Percentiles rank a stretch among this genome's conserved stretches.
Evolutionary conservation across 257 asterid genomes (phyloP).

Genomic region (Solanum gracilifrons): DNA sequence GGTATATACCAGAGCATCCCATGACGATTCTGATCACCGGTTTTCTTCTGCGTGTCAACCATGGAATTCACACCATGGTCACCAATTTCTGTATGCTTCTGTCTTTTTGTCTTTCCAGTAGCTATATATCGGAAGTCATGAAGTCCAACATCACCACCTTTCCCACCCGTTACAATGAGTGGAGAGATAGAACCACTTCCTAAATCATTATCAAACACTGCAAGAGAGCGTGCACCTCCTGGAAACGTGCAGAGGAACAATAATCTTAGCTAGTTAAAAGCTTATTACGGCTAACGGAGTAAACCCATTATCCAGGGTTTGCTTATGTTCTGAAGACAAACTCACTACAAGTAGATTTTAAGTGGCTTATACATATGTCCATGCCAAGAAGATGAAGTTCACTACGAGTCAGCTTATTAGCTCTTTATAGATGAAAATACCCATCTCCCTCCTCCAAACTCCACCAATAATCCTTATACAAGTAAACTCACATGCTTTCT

Average conservation of each 20-base stretch:
- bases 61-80: slow-evolving; percentile 49
- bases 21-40: slow-evolving; percentile 94
- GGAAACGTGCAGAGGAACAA: slow-evolving; percentile 7
- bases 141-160: slow-evolving; percentile 91
- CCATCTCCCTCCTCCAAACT: neutral
- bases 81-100: slow-evolving; percentile 53
- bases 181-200: slow-evolving; percentile 97
- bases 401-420: neutral
- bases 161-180: slow-evolving; percentile 88
- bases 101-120: slow-evolving; percentile 85
- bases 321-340: neutral
- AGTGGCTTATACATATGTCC: neutral
- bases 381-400: neutral
- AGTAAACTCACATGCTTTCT: neutral
- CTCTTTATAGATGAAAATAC: neutral
- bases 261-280: neutral
- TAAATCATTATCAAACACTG: slow-evolving; percentile 83
- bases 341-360: neutral
- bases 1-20: slow-evolving; percentile 99
- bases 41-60: slow-evolving; percentile 54
- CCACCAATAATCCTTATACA: neutral
- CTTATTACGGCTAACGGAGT: neutral
- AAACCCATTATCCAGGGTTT: neutral
- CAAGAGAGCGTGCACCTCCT: slow-evolving; percentile 91
- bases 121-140: slow-evolving; percentile 99